Evolutionary conservation across 805 yeast species (phyloP), one percentile per base, ranked within the genome.

Genomic region (Sugiyamaella boreocaroliniensis): DNA sequence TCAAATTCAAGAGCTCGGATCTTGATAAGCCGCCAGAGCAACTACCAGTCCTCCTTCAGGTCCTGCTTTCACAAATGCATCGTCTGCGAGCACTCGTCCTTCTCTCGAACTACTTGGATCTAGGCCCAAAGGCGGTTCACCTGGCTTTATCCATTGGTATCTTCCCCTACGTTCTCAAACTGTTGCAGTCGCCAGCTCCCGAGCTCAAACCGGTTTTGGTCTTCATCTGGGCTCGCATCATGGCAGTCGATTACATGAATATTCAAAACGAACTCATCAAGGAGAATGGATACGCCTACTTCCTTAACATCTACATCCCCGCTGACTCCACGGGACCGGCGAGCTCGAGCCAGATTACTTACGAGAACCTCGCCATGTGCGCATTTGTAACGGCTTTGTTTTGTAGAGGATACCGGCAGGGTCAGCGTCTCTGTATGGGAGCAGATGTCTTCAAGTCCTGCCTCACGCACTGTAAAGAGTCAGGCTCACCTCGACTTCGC

Each of bases 71-170:
- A 0, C 99, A 95, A 65, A 95, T 89, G 0, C 98, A 93, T 69
- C 78, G 99, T 55, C 77, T 92, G 14, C 71, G 98, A 29, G 98
- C 99, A 0, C 73, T 93, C 49, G 86, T 87, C 40, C 67, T 93
- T 52, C 74, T 93, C 11, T 85, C 96, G 3, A 80, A 87, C 60
- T 93, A 92, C 65, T 73, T 93, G 43, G 99, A 93, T 68, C 71
- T 93, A 40, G 99, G 99, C 0, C 97, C 99, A 0, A 89, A 97
- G 95, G 98, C 99, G 0, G 98, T 93, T 0, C 87, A 89, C 61
- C 72, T 90, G 29, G 95, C 97, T 0, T 71, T 93, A 32, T 87
- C 96, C 7, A 90, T 93, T 58, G 98, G 98, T 19, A 92, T 93
- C 29, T 93, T 92, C 68, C 98, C 98, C 0, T 93, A 93, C 64